Conservation (phyloP, 768 basidiomycete genomes). For the Galerina sulciceps region DNA sequence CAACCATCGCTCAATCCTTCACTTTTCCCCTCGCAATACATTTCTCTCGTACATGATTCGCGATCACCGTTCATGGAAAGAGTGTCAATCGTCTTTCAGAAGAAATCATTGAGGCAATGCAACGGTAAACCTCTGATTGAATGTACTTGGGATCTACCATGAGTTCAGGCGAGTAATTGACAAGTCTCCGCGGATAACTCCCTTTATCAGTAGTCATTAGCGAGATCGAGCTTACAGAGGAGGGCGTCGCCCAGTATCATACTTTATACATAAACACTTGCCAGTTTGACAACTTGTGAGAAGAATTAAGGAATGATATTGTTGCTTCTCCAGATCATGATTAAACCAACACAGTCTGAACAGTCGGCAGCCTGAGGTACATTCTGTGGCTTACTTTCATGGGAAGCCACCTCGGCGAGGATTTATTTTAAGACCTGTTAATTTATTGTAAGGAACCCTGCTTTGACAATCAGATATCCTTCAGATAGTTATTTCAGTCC, state of each 20-base stretch:
- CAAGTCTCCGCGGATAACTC: too few relatives aligned
- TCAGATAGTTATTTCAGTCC: neutral
- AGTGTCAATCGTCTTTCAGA: too few relatives aligned
- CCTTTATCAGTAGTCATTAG: too few relatives aligned
- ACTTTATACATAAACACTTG: too few relatives aligned
- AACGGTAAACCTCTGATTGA: too few relatives aligned
- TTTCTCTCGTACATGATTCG: neutral
- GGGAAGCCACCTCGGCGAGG: constrained; percentile 5
- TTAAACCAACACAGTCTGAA: constrained; percentile 10
- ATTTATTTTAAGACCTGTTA: constrained; percentile 11
- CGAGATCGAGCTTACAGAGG: neutral
- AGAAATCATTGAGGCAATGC: too few relatives aligned
- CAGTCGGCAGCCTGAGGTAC: constrained; percentile 4
- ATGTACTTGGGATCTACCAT: too few relatives aligned
- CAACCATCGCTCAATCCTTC: constrained; percentile 9
- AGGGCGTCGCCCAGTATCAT: too few relatives aligned
- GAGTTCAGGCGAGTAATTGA: too few relatives aligned
- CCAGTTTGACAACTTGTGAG: constrained; percentile 13
- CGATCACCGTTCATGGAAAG: neutral
- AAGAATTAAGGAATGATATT: constrained; percentile 2
- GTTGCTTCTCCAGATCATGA: constrained; percentile 16
- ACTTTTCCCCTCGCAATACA: constrained; percentile 5
- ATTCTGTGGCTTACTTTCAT: constrained; percentile 6
- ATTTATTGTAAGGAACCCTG: constrained; percentile 15
- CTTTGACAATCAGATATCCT: constrained; percentile 14